phyloP scores from a whole-genome alignment of 495 filamentous ascomycete genomes.

The Talaromyces liani region DNA sequence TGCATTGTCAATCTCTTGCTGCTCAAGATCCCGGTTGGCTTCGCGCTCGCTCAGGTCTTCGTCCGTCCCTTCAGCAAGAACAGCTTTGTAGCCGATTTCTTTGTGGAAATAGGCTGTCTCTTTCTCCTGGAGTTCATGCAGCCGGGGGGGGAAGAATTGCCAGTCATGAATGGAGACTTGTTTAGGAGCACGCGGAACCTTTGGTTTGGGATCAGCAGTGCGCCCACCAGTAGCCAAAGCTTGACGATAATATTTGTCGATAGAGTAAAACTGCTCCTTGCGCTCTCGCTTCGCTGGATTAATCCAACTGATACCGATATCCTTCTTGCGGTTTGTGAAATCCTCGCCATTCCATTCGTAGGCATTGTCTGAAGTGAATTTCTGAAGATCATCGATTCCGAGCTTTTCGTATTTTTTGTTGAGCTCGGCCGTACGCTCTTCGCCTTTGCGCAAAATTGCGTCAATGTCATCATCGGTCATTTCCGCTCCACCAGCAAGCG shows the following conservation, averaged over 20 bases:
- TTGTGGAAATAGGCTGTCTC: slow-evolving; percentile 95
- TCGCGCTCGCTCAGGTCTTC: slow-evolving; percentile 77
- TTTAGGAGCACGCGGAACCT: slow-evolving; percentile 92
- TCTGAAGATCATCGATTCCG: slow-evolving; percentile 96
- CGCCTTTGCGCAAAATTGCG: slow-evolving; percentile 74
- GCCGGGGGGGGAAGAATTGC: slow-evolving; percentile 83
- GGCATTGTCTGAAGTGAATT: slow-evolving; percentile 91
- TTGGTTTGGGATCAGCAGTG: slow-evolving; percentile 82
- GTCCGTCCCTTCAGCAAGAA: slow-evolving; percentile 74
- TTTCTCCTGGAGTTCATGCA: slow-evolving; percentile 86
- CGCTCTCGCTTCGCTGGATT: slow-evolving; percentile 97
- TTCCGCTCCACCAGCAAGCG: slow-evolving; percentile 49
- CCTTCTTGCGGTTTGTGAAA: slow-evolving; percentile 85
- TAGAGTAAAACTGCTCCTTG: slow-evolving; percentile 95
- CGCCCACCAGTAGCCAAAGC: slow-evolving; percentile 79
- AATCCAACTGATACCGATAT: slow-evolving; percentile 94
- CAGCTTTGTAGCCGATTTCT: slow-evolving; percentile 89
- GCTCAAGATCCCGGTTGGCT: slow-evolving; percentile 80
- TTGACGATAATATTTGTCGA: slow-evolving; percentile 97
- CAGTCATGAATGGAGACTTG: slow-evolving; percentile 90
- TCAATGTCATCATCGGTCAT: slow-evolving; percentile 87
- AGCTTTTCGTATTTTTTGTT: slow-evolving; percentile 94
- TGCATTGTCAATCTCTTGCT: slow-evolving; percentile 87
- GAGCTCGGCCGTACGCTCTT: slow-evolving; percentile 79
- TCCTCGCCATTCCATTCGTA: slow-evolving; percentile 99